Percentiles rank a stretch among this genome's conserved stretches.
phyloP scores from a whole-genome alignment of 257 asterid species.

The Cynanchum wilfordii region DNA sequence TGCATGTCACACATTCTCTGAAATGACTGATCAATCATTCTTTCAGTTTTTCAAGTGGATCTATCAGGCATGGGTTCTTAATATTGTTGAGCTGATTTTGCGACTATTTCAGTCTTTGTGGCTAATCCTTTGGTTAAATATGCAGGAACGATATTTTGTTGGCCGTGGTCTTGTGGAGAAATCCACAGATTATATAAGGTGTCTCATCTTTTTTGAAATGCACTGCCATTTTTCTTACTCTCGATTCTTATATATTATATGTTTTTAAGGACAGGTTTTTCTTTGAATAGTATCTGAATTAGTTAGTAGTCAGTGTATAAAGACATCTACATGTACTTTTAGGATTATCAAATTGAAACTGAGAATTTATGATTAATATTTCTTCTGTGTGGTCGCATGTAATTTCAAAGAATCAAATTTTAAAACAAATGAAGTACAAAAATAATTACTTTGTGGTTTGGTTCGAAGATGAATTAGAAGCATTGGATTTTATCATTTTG shows the following conservation, averaged over 20 bases:
- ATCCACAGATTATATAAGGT: constrained; percentile 82
- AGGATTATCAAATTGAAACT: not conserved
- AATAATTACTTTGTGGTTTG: not conserved
- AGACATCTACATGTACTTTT: not conserved
- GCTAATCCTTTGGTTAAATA: constrained; percentile 15
- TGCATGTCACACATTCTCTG: constrained; percentile 74
- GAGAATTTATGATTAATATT: not conserved
- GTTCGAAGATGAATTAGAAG: not conserved
- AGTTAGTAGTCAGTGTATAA: not conserved
- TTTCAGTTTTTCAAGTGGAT: constrained; percentile 99
- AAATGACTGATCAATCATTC: constrained; percentile 86
- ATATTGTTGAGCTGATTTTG: not conserved
- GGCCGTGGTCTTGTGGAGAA: constrained; percentile 98
- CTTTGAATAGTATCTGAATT: not conserved
- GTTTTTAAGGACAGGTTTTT: not conserved
- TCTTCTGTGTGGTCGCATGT: not conserved
- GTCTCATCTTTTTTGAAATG: constrained; percentile 15
- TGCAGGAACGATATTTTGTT: constrained; percentile 96
- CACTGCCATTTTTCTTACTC: not conserved
- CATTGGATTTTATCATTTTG: not conserved
- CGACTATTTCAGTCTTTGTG: not conserved
- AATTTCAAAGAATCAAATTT: not conserved
- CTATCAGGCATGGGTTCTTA: constrained; percentile 57
- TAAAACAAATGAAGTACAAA: not conserved
- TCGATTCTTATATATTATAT: not conserved